Percentiles rank a stretch among this genome's conserved stretches.
Conservation (phyloP, 306 rosid genomes). For the Quillaja saponaria region DNA sequence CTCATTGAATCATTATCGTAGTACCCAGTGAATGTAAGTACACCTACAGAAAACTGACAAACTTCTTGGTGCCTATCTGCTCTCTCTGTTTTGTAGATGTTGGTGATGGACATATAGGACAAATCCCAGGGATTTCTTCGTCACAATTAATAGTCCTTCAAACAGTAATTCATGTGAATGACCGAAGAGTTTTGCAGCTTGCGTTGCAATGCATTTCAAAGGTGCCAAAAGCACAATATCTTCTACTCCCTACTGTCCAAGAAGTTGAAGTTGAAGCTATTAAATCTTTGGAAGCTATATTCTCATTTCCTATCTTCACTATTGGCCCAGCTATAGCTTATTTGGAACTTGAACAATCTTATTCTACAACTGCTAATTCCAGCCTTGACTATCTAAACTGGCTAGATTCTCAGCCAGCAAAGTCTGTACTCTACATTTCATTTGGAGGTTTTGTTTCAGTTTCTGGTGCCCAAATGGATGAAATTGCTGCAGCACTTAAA, state of each 20-base stretch:
- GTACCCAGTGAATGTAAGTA: too few species aligned
- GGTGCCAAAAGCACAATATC: slow-evolving; percentile 43
- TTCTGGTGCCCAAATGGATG: slow-evolving; percentile 49
- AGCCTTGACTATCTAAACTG: slow-evolving; percentile 38
- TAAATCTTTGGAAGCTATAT: slow-evolving; percentile 33
- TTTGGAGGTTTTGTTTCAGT: slow-evolving; percentile 56
- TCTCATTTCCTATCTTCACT: slow-evolving; percentile 46
- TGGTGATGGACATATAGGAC: slow-evolving; percentile 32
- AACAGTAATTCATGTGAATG: slow-evolving; percentile 31
- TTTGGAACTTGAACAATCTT: slow-evolving; percentile 28
- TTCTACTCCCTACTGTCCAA: slow-evolving; percentile 45
- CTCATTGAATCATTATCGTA: too few species aligned
- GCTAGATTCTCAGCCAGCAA: slow-evolving; percentile 56
- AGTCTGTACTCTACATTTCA: slow-evolving; percentile 58
- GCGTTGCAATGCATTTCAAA: slow-evolving; percentile 34
- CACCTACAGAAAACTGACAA: too few species aligned
- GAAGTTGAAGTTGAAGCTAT: slow-evolving; percentile 47
- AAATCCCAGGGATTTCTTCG: slow-evolving; percentile 37
- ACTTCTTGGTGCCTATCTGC: slow-evolving; percentile 3
- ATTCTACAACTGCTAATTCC: neutral
- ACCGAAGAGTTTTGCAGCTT: slow-evolving; percentile 31
- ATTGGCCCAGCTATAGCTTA: slow-evolving; percentile 57
- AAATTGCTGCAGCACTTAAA: slow-evolving; percentile 45
- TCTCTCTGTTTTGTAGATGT: neutral
- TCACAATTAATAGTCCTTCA: slow-evolving; percentile 34